Conservation (phyloP, 1,284 basidiomycete genomes). For the Lentinula novae-zelandiae region DNA sequence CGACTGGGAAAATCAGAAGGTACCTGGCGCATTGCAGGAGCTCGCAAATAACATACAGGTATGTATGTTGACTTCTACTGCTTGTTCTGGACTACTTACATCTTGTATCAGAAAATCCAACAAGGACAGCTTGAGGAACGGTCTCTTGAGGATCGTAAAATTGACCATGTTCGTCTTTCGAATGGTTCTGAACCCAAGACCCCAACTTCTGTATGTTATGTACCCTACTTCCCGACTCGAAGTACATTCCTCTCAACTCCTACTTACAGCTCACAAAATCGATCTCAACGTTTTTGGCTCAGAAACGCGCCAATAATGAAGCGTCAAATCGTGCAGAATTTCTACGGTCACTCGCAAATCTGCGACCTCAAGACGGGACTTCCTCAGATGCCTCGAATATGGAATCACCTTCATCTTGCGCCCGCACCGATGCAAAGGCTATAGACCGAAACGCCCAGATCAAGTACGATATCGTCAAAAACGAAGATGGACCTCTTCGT, state of each 20-base stretch:
- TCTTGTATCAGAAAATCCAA: neutral
- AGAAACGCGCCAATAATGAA: conserved; percentile 65
- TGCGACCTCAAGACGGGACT: conserved; percentile 37
- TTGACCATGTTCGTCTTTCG: conserved; percentile 51
- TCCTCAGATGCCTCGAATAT: conserved; percentile 23
- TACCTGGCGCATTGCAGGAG: conserved; percentile 52
- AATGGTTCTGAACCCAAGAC: conserved; percentile 42
- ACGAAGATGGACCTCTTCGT: conserved; percentile 69
- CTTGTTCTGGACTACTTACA: neutral
- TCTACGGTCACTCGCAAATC: conserved; percentile 52
- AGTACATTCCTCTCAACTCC: neutral
- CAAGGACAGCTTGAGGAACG: conserved; percentile 16
- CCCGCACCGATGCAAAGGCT: conserved; percentile 65
- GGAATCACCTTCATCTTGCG: conserved; percentile 47
- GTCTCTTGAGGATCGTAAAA: conserved; percentile 59
- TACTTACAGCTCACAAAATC: conserved; percentile 57
- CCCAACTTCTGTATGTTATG: conserved; percentile 57
- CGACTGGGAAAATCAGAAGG: conserved; percentile 54
- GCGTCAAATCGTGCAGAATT: conserved; percentile 74
- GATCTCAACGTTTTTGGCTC: conserved; percentile 65
- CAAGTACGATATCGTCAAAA: conserved; percentile 79
- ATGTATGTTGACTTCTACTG: conserved; percentile 18
- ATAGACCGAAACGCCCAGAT: conserved; percentile 73
- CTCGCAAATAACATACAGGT: conserved; percentile 54
- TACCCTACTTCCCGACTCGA: conserved; percentile 14